A percentile compares a stretch with the other conserved stretches of the same genome.
Conservation (phyloP, 2,329 filamentous ascomycete species). For the Beauveria caledonica region DNA sequence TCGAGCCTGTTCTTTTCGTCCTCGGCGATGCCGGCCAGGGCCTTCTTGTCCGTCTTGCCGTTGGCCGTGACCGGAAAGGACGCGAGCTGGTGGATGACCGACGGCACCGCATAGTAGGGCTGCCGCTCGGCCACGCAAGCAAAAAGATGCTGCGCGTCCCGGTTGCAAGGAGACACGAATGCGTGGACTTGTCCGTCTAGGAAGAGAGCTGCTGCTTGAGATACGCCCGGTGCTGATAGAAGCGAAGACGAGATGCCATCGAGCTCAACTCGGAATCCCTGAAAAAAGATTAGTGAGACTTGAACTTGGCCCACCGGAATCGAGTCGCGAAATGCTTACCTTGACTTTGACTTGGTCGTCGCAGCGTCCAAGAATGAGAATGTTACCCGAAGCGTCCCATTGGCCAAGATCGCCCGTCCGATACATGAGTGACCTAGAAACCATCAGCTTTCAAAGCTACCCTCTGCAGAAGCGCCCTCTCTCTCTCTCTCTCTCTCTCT, state of each 20-base stretch:
- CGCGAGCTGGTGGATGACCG: constrained; percentile 33
- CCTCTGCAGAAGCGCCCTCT: neutral
- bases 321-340: constrained; percentile 20
- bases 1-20: neutral
- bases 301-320: too few relatives aligned
- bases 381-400: constrained; percentile 44
- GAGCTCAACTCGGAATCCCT: constrained; percentile 53
- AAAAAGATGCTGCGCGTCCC: constrained; percentile 30
- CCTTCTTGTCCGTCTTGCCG: constrained; percentile 47
- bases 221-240: constrained; percentile 36
- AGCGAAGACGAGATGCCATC: constrained; percentile 47
- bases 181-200: constrained; percentile 41
- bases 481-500: neutral
- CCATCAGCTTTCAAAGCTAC: neutral
- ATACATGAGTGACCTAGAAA: constrained; percentile 41
- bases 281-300: neutral
- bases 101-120: constrained; percentile 48
- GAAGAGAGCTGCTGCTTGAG: constrained; percentile 38
- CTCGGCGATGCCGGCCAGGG: constrained; percentile 27
- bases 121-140: constrained; percentile 33
- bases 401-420: constrained; percentile 51
- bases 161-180: constrained; percentile 34
- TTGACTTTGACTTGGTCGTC: constrained; percentile 57
- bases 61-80: constrained; percentile 44
- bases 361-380: constrained; percentile 47